Base-by-base conservation (phyloP, 1,284 basidiomycete species). In the Mycosarcoma mackinlayi region DNA sequence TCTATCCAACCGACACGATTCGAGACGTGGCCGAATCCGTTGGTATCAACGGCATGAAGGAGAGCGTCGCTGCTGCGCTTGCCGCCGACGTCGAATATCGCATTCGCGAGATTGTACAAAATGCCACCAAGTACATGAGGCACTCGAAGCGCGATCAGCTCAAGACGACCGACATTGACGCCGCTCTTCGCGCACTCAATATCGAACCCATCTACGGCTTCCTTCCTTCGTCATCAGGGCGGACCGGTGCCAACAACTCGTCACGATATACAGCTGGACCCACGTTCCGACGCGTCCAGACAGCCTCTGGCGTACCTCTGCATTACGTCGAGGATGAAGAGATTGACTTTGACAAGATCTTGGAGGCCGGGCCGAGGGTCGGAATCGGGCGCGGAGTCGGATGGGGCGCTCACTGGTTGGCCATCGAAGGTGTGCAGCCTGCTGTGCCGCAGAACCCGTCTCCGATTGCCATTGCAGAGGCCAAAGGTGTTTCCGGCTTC, bases 81-180 rank as follows among this genome's bases (percentile, higher is more conserved):
- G 94, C 95, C 3, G 93, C 92, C 65, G 96, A 99, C 85, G 93
- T 98, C 38, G 95, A 98, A 83, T 97, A 98, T 84, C 87, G 96
- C 59, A 88, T 98, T 79, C 93, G 95, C 82, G 92, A 95, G 81
- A 89, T 95, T 40, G 88, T 94, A 63, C 92, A 96, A 90, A 94
- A 98, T 86, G 94, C 95, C 10, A 89, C 92, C 23, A 92, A 94
- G 63, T 98, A 96, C 84, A 98, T 97, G 92, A 88, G 93, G 23
- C 94, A 98, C 83, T 91, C 92, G 1, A 89, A 92, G 64, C 87
- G 95, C 57, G 91, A 91, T 25, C 91, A 90, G 0, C 87, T 98
- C 81, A 91, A 90, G 13, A 92, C 93, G 1, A 87, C 90, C 21
- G 95, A 99, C 84, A 89, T 98, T 49, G 94, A 98, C 83, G 89